Conservation (phyloP, 768 basidiomycete genomes). For the Suillus alpinus region DNA sequence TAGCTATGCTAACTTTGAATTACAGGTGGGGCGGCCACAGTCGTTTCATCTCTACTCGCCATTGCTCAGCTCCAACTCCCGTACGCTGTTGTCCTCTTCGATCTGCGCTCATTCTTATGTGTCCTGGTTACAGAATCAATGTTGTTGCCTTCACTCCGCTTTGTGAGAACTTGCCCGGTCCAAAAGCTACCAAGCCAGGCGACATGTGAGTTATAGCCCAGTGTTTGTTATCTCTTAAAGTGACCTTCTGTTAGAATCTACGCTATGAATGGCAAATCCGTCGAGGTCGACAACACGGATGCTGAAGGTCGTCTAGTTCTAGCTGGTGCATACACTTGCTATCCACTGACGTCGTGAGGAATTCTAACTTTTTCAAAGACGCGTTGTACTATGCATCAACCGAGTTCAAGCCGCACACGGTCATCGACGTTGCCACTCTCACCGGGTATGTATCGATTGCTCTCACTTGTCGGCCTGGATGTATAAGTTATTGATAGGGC, state of each 20-base stretch:
- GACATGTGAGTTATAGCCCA: too few species aligned
- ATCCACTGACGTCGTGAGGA: neutral
- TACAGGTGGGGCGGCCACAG: too few species aligned
- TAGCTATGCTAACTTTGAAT: too few species aligned
- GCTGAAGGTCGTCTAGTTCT: slow-evolving; percentile 79
- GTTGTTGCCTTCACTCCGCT: too few species aligned
- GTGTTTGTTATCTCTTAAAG: neutral
- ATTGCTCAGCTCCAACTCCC: too few species aligned
- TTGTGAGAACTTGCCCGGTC: too few species aligned
- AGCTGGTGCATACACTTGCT: slow-evolving; percentile 43
- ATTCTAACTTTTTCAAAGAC: slow-evolving; percentile 39
- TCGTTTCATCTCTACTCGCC: too few species aligned
- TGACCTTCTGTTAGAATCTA: slow-evolving; percentile 48
- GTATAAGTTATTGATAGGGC: slow-evolving; percentile 47
- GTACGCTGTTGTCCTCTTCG: too few species aligned
- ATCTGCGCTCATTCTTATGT: too few species aligned
- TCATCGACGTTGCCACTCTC: slow-evolving; percentile 85
- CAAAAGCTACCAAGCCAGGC: too few species aligned
- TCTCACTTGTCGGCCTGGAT: neutral
- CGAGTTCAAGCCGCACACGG: slow-evolving; percentile 73
- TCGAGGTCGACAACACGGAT: slow-evolving; percentile 87
- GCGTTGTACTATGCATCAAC: slow-evolving; percentile 81
- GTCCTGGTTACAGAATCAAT: too few species aligned
- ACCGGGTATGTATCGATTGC: slow-evolving; percentile 68
- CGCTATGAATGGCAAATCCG: slow-evolving; percentile 81